Base-by-base conservation (phyloP, 192 early-diverging fungal species). In the Umbelopsis sp. region DNA sequence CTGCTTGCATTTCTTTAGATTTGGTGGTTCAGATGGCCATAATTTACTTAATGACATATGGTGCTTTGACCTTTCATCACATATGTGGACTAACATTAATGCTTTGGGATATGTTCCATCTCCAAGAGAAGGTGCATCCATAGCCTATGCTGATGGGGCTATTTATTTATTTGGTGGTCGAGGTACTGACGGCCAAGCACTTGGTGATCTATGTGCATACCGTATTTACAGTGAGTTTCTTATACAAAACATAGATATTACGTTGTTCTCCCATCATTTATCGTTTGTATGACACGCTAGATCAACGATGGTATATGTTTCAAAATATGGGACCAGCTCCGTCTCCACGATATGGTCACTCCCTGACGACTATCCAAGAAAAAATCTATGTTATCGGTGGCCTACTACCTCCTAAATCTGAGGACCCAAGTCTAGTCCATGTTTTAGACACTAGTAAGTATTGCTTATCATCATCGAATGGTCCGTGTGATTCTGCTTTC, bases 131-230 rank as follows among this genome's bases (percentile, higher is more conserved):
- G 68, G 72, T 20, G 79, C 79, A 53, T 72, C 82, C 5, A 74
- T 71, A 43, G 21, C 74, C 44, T 68, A 86, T 4, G 74, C 84
- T 0, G 82, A 83, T 21, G 85, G 84, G 36, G 75, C 77, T 20
- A 79, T 88, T 53, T 88, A 88, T 47, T 65, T 88, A 14, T 80
- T 83, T 72, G 87, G 87, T 45, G 87, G 87, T 29, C 79, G 75
- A 74, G 71, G 73, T 43, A 56, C 75, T 14, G 80, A 85, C 34
- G 82, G 78, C n/a, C 62, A 78, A 45, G 78, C 85, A 44, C 73
- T 85, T 0, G 75, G 74, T 22, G 87, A 88, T 69, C 49, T 88
- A 8, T 82, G 77, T 51, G 85, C 87, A 10, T 86, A 84, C 73
- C 76, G 74, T 24, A 83, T 86, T 21, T 75, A 59, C 65, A 82